phyloP scores from a whole-genome alignment of 805 yeast genomes.

The Ogataea parapolymorpha region DNA sequence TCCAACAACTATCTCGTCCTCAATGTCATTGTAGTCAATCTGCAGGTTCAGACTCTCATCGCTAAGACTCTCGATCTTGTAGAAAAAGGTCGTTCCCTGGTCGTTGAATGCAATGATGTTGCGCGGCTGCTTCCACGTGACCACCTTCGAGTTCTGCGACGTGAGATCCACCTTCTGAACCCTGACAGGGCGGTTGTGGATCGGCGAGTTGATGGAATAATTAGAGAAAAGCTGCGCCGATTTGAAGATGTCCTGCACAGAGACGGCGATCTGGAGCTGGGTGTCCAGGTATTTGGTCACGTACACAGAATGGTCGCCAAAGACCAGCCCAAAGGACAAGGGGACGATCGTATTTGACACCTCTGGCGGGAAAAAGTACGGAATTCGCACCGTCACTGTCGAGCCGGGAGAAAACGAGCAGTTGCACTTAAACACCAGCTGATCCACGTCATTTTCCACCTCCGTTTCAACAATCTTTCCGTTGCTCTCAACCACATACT shows the following conservation, averaged over 20 bases:
- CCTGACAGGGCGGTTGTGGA: conserved; percentile 49
- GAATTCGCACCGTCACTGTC: conserved; percentile 20
- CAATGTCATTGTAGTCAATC: conserved; percentile 45
- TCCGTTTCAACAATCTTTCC: conserved; percentile 15
- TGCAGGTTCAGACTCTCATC: conserved; percentile 40
- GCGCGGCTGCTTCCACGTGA: conserved; percentile 32
- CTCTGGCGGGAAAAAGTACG: conserved; percentile 35
- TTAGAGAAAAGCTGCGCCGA: conserved; percentile 55
- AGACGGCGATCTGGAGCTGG: conserved; percentile 60
- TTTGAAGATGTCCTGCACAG: conserved; percentile 77
- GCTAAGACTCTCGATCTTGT: conserved; percentile 39
- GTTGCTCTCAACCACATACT: conserved; percentile 11
- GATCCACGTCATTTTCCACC: conserved; percentile 11
- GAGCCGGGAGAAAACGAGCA: conserved; percentile 8
- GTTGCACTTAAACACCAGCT: conserved; percentile 17
- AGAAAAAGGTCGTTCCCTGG: conserved; percentile 66
- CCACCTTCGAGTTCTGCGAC: conserved; percentile 20
- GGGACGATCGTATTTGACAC: conserved; percentile 30
- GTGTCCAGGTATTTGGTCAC: conserved; percentile 42
- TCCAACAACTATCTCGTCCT: conserved; percentile 40
- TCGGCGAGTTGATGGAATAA: conserved; percentile 64
- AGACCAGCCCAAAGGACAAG: conserved; percentile 21
- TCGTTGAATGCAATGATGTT: conserved; percentile 56
- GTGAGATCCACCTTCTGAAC: conserved; percentile 39
- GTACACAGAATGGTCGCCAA: conserved; percentile 20